A percentile compares a stretch with the other conserved stretches of the same genome.
These are phyloP conservation scores for Pythium pyrilobum DNA, from an alignment of 352 stramenopile genomes.

Conservation along the genomic window DNA sequence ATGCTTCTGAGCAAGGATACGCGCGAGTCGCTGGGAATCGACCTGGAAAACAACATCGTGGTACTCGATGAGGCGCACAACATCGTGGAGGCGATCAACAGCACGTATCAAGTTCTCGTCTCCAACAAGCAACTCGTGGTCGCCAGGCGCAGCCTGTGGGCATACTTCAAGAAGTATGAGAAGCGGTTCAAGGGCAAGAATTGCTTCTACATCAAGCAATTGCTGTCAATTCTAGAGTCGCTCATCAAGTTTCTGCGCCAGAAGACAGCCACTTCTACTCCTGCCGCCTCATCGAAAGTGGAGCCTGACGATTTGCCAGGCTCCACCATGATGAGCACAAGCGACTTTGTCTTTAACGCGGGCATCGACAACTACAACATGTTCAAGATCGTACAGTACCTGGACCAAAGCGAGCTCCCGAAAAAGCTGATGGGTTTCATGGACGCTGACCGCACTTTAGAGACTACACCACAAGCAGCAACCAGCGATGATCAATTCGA, in stretches of 20 bases:
- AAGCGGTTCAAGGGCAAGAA: constrained; percentile 85
- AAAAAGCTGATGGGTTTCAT: constrained; percentile 85
- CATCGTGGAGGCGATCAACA: constrained; percentile 94
- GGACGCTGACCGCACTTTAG: constrained; percentile 27
- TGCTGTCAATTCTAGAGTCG: constrained; percentile 69
- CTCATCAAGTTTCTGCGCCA: constrained; percentile 76
- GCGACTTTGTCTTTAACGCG: constrained; percentile 81
- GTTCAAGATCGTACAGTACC: constrained; percentile 86
- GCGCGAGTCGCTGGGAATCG: constrained; percentile 86
- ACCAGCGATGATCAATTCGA: constrained; percentile 41
- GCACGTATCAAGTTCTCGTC: constrained; percentile 80
- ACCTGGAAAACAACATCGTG: constrained; percentile 88
- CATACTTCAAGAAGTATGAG: constrained; percentile 86
- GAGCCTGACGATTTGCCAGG: constrained; percentile 15
- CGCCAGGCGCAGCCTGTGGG: constrained; percentile 68
- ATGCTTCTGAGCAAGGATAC: constrained; percentile 90
- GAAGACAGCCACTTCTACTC: background rate
- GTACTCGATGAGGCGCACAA: constrained; percentile 99
- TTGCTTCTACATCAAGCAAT: constrained; percentile 87
- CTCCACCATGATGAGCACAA: constrained; percentile 74
- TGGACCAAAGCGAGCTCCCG: constrained; percentile 66
- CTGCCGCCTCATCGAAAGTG: background rate
- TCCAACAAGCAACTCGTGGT: constrained; percentile 73
- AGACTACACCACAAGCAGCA: background rate
- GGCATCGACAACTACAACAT: constrained; percentile 86